Conservation (phyloP, 202 grass and related monocot genomes). For the Panicum virgatum region DNA sequence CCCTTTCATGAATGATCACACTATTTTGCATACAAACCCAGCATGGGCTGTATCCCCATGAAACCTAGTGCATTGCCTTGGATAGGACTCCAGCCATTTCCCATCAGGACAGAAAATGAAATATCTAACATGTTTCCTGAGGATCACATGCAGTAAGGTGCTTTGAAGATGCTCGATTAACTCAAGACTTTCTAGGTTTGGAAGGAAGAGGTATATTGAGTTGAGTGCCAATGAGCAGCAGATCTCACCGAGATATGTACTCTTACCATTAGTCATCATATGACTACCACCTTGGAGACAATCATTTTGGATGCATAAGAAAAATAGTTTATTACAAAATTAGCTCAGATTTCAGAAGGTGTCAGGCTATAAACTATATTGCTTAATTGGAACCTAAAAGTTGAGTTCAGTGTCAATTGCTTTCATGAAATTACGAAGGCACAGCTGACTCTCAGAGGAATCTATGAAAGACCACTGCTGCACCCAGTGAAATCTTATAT, state of each 20-base stretch:
- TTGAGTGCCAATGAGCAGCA: not conserved
- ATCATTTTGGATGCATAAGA: conserved; percentile 23
- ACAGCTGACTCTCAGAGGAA: not conserved
- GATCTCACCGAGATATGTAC: conserved; percentile 23
- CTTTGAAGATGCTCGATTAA: conserved; percentile 30
- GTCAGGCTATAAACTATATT: not conserved
- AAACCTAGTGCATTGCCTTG: not conserved
- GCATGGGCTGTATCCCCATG: conserved; percentile 9
- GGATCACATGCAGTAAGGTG: conserved; percentile 16
- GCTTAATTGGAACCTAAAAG: not conserved
- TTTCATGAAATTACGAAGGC: conserved; percentile 23
- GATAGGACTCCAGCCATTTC: conserved; percentile 6
- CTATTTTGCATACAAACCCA: not conserved
- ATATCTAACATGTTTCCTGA: conserved; percentile 11
- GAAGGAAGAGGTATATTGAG: not conserved
- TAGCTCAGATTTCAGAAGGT: conserved; percentile 24
- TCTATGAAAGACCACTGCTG: not conserved
- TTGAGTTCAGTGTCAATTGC: not conserved
- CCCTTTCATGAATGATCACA: conserved; percentile 16
- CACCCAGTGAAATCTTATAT: not conserved
- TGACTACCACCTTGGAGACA: conserved; percentile 26
- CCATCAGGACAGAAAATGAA: conserved; percentile 25
- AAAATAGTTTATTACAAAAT: conserved; percentile 10
- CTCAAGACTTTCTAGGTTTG: conserved; percentile 42
- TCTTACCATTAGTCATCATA: conserved; percentile 24